Evolutionary conservation across 345 rosid genomes (phyloP).

Genomic region (Brassica cretica): DNA sequence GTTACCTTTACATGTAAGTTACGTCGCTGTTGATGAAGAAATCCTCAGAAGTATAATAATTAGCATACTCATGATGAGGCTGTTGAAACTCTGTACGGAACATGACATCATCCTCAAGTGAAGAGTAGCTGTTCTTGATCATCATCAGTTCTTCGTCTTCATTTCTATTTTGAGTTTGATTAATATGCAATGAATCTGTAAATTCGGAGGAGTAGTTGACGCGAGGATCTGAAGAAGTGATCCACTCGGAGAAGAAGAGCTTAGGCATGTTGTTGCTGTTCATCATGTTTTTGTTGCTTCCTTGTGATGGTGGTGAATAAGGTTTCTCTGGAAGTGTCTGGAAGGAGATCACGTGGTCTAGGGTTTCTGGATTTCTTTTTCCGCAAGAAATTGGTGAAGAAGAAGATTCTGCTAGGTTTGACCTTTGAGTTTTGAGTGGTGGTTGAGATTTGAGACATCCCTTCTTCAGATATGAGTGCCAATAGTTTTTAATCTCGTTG

Average conservation of each 20-base stretch:
- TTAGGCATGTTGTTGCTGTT: slow-evolving; percentile 44
- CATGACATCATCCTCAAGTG: slow-evolving; percentile 45
- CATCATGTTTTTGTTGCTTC: slow-evolving; percentile 26
- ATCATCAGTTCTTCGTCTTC: slow-evolving; percentile 24
- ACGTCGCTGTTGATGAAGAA: slow-evolving; percentile 49
- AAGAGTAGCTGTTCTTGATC: slow-evolving; percentile 30
- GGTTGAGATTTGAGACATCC: slow-evolving; percentile 49
- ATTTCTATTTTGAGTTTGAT: slow-evolving; percentile 31
- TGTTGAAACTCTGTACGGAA: slow-evolving; percentile 49
- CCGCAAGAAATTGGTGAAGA: slow-evolving; percentile 32
- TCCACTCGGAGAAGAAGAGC: slow-evolving; percentile 77
- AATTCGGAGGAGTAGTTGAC: slow-evolving; percentile 23
- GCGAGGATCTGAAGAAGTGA: slow-evolving; percentile 43
- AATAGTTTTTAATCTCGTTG: slow-evolving; percentile 86
- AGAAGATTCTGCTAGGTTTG: slow-evolving; percentile 25
- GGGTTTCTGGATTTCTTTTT: slow-evolving; percentile 39
- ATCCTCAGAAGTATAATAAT: slow-evolving; percentile 42
- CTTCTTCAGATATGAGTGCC: slow-evolving; percentile 91
- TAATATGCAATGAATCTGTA: slow-evolving; percentile 25
- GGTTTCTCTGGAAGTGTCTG: slow-evolving; percentile 29
- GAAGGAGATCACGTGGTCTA: slow-evolving; percentile 40
- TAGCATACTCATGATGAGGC: slow-evolving; percentile 51
- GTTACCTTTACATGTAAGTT: slow-evolving; percentile 42
- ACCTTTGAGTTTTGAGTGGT: slow-evolving; percentile 36
- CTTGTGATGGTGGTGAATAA: slow-evolving; percentile 30